These are phyloP conservation scores for Inga leiocalycina DNA, from an alignment of 306 rosid genomes.

Conservation along the genomic window DNA sequence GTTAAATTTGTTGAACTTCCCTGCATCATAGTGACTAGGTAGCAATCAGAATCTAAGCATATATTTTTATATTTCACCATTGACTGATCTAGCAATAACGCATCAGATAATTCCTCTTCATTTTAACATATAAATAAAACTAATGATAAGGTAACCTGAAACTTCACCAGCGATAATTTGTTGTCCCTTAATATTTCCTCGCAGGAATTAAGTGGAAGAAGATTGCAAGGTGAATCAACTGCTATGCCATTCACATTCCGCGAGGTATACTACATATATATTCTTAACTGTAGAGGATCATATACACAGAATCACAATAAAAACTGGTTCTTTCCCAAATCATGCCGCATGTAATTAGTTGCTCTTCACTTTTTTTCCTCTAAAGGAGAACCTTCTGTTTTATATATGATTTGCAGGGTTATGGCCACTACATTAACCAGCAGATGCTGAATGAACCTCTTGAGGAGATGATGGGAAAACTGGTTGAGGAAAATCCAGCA, in stretches of 20 bases:
- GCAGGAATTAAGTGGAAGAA: constrained; percentile 75
- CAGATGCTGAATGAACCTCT: constrained; percentile 74
- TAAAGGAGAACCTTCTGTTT: not conserved
- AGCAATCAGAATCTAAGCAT: not conserved
- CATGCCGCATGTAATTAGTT: not conserved
- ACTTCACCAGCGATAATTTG: not conserved
- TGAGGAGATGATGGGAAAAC: constrained; percentile 87
- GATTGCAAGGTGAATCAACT: constrained; percentile 61
- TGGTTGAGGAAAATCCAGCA: constrained; percentile 65
- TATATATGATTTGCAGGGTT: constrained; percentile 57
- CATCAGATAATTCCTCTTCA: not conserved
- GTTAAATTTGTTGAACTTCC: not conserved
- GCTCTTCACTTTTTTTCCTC: not conserved
- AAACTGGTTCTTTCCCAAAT: not conserved
- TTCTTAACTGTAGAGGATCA: not conserved
- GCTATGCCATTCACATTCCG: constrained; percentile 63
- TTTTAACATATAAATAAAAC: not conserved
- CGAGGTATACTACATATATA: constrained; percentile 62
- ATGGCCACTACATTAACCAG: constrained; percentile 74
- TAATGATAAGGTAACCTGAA: not conserved
- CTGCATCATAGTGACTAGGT: not conserved
- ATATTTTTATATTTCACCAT: not conserved
- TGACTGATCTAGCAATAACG: not conserved
- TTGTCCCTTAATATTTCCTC: constrained; percentile 19
- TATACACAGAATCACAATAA: not conserved